A percentile compares a stretch with the other conserved stretches of the same genome.
Conservation (phyloP, 2,329 filamentous ascomycete genomes). For the Hawksworthiomyces lignivorus region DNA sequence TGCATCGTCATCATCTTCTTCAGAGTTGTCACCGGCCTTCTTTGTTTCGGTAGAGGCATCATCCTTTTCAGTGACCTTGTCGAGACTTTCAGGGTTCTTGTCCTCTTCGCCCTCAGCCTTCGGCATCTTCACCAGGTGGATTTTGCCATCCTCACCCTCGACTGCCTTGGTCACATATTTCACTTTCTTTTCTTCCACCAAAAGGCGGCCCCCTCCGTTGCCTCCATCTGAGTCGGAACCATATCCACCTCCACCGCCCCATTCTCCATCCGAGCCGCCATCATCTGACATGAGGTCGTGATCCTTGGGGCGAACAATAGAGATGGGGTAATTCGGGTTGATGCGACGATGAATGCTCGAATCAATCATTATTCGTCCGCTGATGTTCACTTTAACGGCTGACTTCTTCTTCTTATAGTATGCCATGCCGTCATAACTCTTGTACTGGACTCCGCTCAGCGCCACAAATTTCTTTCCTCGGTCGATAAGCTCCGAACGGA, state of each 20-base stretch:
- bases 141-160: slow-evolving; percentile 33
- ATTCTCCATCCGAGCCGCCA: slow-evolving; percentile 37
- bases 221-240: slow-evolving; percentile 32
- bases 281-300: slow-evolving; percentile 49
- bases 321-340: slow-evolving; percentile 78
- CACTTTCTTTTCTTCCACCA: slow-evolving; percentile 32
- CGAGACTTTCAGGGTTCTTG: slow-evolving; percentile 40
- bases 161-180: slow-evolving; percentile 46
- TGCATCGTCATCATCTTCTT: slow-evolving; percentile 13
- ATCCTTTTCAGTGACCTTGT: slow-evolving; percentile 36
- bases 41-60: slow-evolving; percentile 13
- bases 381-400: slow-evolving; percentile 73
- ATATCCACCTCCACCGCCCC: slow-evolving; percentile 23
- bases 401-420: slow-evolving; percentile 75
- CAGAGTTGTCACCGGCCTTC: slow-evolving; percentile 2
- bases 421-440: slow-evolving; percentile 73
- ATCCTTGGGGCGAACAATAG: slow-evolving; percentile 65
- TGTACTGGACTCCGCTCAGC: slow-evolving; percentile 77
- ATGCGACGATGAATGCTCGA: slow-evolving; percentile 73
- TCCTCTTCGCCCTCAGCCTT: slow-evolving; percentile 25
- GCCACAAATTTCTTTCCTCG: slow-evolving; percentile 78
- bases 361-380: slow-evolving; percentile 83
- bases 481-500: slow-evolving; percentile 62
- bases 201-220: slow-evolving; percentile 26
- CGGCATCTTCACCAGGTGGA: slow-evolving; percentile 26